These are phyloP conservation scores for Huntiella decipiens DNA, from an alignment of 2,329 filamentous ascomycete genomes.

Conservation along the genomic window DNA sequence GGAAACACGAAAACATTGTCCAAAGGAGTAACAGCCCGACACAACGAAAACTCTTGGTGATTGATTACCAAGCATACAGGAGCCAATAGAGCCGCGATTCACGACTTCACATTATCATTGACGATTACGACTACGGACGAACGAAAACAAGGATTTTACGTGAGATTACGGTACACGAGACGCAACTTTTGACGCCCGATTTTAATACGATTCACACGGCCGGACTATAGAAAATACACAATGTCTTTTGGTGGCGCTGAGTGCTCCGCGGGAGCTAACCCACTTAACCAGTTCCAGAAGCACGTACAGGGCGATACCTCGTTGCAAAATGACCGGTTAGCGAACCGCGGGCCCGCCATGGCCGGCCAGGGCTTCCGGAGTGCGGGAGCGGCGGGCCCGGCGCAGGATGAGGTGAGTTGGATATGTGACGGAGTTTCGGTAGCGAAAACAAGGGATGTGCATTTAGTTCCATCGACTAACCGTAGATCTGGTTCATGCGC, in stretches of 20 bases:
- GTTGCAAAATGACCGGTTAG: conserved; percentile 74
- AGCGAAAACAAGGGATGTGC: neutral
- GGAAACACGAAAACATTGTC: no score
- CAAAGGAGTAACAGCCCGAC: no score
- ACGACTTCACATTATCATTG: no score
- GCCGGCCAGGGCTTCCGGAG: conserved; percentile 63
- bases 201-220: no score
- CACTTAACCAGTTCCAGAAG: conserved; percentile 92
- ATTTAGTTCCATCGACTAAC: conserved; percentile 1
- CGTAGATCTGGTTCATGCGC: neutral
- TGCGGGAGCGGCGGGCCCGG: conserved; percentile 41
- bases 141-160: no score
- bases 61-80: no score
- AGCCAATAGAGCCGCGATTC: no score
- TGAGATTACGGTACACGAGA: no score
- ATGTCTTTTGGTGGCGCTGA: conserved; percentile 67
- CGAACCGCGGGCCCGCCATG: conserved; percentile 52
- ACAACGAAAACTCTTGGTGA: no score
- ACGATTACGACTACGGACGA: no score
- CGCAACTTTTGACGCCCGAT: no score
- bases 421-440: neutral
- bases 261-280: conserved; percentile 91
- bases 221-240: neutral
- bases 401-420: conserved; percentile 48
- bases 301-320: conserved; percentile 93